Evolutionary conservation across 208 protist genomes (phyloP), one percentile per base, ranked within the genome.

Genomic region (Leishmania turanica): DNA sequence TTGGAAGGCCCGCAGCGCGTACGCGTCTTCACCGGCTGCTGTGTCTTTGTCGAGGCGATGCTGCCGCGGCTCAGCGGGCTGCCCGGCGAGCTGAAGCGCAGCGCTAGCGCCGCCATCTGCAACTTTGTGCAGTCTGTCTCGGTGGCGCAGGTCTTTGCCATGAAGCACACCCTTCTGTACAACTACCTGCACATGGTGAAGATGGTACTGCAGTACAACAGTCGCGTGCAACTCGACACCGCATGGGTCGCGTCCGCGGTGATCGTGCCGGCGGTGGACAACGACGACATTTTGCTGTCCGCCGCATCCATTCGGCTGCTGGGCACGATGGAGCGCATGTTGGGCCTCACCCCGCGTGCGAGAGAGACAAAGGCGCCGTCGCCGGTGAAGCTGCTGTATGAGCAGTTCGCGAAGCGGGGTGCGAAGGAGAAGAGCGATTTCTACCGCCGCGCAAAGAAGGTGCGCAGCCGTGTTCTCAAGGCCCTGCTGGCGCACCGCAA

Each of bases 151-250:
- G 86, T 97, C 47, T 97, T 94, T 77, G 83, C 65, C 47, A 96
- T 97, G 89, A 96, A 96, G 85, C 89, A 95, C 84, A 97, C 95
- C n/a, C 76, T 94, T 5, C 87, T 89, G 47, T 95, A 93, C 88
- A 88, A 88, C 78, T 97, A 94, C 79, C 81, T 97, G 27, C 95
- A 96, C 82, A 83, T 87, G 11, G 56, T 96, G 17, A 96, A 95
- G 84, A 94, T 96, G 89, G 87, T 96, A 3, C 15, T 96, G 79
- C 87, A 95, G 87, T 97, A 97, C 86, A 96, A 96, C 83, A 92
- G 83, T 71, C 91, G 91, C 64, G 89, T 97, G 60, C 82, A 90
- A 49, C 87, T 97, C 19, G 91, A 96, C 80, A 82, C 88, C 42
- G 79, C 79, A 45, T 96, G 91, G 91, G 85, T 96, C 21, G 78